Evolutionary conservation across 2,329 filamentous ascomycete species (phyloP).

Genomic region (Phialemonium atrogriseum): DNA sequence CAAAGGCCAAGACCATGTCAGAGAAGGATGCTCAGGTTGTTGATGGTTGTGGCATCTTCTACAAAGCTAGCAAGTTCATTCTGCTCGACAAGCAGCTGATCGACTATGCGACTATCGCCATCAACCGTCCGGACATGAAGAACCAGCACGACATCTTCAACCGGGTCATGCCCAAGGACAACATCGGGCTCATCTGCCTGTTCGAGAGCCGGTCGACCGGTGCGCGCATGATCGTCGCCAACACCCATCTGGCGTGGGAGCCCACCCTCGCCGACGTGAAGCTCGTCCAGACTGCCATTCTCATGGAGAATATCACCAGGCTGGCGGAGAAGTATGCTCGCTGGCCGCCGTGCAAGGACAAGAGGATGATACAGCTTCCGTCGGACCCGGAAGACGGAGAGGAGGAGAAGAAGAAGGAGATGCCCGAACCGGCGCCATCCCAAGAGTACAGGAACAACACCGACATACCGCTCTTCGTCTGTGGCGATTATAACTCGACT

Average conservation of each 20-base stretch:
- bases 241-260: slow-evolving; percentile 94
- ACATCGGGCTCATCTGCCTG: slow-evolving; percentile 87
- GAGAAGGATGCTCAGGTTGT: slow-evolving; percentile 84
- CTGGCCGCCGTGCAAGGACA: slow-evolving; percentile 74
- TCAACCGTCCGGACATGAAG: slow-evolving; percentile 94
- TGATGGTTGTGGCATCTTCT: slow-evolving; percentile 95
- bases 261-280: slow-evolving; percentile 88
- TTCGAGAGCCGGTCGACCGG: slow-evolving; percentile 87
- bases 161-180: slow-evolving; percentile 95
- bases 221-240: slow-evolving; percentile 85
- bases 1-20: slow-evolving; percentile 82
- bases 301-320: slow-evolving; percentile 87
- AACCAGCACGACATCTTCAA: slow-evolving; percentile 97
- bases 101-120: slow-evolving; percentile 84
- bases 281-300: slow-evolving; percentile 86
- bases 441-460: slow-evolving; percentile 79
- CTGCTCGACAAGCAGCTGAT: slow-evolving; percentile 90
- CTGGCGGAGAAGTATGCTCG: slow-evolving; percentile 78
- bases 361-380: slow-evolving; percentile 47
- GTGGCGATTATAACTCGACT: slow-evolving; percentile 93
- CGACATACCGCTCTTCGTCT: slow-evolving; percentile 84
- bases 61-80: slow-evolving; percentile 90
- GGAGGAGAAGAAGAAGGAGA: slow-evolving; percentile 42
- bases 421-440: slow-evolving; percentile 65
- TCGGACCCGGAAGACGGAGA: slow-evolving; percentile 31